Evolutionary conservation across 768 basidiomycete genomes (phyloP).

Genomic region (Pleurotus sapidus): DNA sequence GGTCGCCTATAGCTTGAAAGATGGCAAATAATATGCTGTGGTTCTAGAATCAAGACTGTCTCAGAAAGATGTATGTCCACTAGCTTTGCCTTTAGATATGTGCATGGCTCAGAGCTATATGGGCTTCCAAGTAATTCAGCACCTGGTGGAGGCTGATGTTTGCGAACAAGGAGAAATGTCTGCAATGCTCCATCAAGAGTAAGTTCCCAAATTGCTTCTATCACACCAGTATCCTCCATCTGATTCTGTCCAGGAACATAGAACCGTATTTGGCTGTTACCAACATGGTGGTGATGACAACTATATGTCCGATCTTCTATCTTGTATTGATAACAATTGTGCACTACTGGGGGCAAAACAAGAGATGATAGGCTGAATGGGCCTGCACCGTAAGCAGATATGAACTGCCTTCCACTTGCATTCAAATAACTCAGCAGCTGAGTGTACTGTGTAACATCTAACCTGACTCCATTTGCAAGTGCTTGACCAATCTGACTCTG

Average conservation of each 20-base stretch:
- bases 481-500: too few relatives aligned
- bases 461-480: background rate
- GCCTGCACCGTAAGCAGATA: background rate
- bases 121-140: conserved; percentile 12
- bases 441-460: too few relatives aligned
- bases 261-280: conserved; percentile 21
- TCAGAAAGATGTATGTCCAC: conserved; percentile 13
- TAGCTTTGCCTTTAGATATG: conserved; percentile 13
- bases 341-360: conserved; percentile 14
- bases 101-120: conserved; percentile 7
- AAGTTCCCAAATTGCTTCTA: conserved; percentile 13
- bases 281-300: conserved; percentile 14
- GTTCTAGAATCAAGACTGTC: conserved; percentile 18
- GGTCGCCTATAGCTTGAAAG: conserved; percentile 13
- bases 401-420: too few relatives aligned
- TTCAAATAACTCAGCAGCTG: too few relatives aligned
- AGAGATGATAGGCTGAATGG: background rate
- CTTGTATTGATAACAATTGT: conserved; percentile 9
- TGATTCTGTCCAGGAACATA: conserved; percentile 9
- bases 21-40: conserved; percentile 20
- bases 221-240: conserved; percentile 14
- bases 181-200: conserved; percentile 15
- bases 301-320: conserved; percentile 15
- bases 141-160: conserved; percentile 11
- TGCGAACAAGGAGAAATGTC: conserved; percentile 16